Percentiles rank a stretch among this genome's conserved stretches.
Evolutionary conservation across 805 yeast species (phyloP).

Genomic region (Citeromyces matritensis): DNA sequence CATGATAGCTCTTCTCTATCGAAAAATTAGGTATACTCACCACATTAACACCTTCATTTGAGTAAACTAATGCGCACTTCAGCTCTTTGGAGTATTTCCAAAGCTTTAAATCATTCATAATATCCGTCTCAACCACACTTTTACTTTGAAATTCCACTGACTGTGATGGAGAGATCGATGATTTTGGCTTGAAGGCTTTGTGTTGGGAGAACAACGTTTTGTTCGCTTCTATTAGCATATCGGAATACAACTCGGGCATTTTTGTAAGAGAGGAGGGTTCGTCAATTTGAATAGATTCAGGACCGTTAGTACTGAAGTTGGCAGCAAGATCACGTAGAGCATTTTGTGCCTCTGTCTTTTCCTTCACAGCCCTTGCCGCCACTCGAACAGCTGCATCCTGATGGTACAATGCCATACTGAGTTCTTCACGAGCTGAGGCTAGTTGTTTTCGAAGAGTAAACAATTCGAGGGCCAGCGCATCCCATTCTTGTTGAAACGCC

Average conservation of each 20-base stretch:
- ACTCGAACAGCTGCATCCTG: constrained; percentile 88
- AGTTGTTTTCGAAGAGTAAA: constrained; percentile 66
- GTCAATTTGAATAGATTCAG: neutral
- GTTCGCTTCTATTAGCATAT: constrained; percentile 6
- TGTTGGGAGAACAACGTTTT: constrained; percentile 7
- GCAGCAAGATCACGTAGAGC: constrained; percentile 44
- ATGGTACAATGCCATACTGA: constrained; percentile 65
- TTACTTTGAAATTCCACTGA: no score
- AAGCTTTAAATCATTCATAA: no score
- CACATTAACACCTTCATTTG: no score
- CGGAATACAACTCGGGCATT: constrained; percentile 3
- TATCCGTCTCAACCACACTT: no score
- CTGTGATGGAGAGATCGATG: no score
- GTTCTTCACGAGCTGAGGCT: constrained; percentile 47
- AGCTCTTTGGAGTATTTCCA: no score
- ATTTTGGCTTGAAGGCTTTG: constrained; percentile 7
- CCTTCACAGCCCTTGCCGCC: constrained; percentile 59
- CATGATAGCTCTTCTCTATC: no score
- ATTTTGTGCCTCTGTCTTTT: constrained; percentile 57
- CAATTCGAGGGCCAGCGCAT: constrained; percentile 67
- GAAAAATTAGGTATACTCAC: no score
- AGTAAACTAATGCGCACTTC: no score
- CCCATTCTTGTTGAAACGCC: constrained; percentile 82
- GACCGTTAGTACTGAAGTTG: constrained; percentile 17
- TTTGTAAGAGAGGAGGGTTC: neutral